A percentile compares a stretch with the other conserved stretches of the same genome.
These are phyloP conservation scores for Pezicula neosporulosa DNA, from an alignment of 2,329 filamentous ascomycete species.

Conservation along the genomic window DNA sequence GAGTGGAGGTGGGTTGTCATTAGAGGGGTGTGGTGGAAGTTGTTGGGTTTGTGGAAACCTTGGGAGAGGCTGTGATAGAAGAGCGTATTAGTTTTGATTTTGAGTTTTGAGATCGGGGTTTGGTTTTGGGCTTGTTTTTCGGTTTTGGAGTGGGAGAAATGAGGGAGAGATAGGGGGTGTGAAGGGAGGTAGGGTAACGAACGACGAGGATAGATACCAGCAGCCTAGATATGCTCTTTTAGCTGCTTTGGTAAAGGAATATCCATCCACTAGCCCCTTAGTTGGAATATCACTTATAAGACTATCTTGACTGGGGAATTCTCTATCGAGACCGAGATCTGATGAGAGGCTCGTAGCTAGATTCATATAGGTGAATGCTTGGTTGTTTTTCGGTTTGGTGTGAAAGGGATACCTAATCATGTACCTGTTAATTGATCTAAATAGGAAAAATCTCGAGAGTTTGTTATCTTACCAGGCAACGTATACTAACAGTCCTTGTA, in stretches of 20 bases:
- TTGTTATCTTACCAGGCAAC: slow-evolving; percentile 46
- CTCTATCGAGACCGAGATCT: slow-evolving; percentile 27
- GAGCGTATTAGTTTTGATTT: too few species aligned
- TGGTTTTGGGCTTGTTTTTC: background rate
- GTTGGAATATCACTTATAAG: slow-evolving; percentile 14
- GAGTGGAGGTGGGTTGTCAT: slow-evolving; percentile 15
- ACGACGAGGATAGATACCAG: slow-evolving; percentile 28
- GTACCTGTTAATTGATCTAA: background rate
- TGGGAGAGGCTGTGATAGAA: slow-evolving; percentile 10
- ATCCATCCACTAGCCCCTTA: slow-evolving; percentile 13
- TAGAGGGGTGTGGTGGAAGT: slow-evolving; percentile 18
- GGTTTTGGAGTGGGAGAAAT: too few species aligned
- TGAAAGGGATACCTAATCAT: slow-evolving; percentile 24
- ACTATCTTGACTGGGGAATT: slow-evolving; percentile 14
- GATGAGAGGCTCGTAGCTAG: slow-evolving; percentile 28
- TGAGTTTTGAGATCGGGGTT: too few species aligned
- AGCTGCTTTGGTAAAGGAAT: slow-evolving; percentile 18
- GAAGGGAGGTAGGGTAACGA: slow-evolving; percentile 4
- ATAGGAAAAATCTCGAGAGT: too few species aligned
- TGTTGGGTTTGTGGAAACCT: slow-evolving; percentile 22
- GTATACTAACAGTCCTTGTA: slow-evolving; percentile 58
- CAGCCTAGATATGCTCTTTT: slow-evolving; percentile 25
- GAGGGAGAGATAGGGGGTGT: too few species aligned
- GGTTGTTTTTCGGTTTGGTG: slow-evolving; percentile 23
- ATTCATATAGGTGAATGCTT: slow-evolving; percentile 26